Percentiles rank a stretch among this genome's conserved stretches.
Conservation (phyloP, 1,284 basidiomycete genomes). For the Coniferiporia sulphurascens region DNA sequence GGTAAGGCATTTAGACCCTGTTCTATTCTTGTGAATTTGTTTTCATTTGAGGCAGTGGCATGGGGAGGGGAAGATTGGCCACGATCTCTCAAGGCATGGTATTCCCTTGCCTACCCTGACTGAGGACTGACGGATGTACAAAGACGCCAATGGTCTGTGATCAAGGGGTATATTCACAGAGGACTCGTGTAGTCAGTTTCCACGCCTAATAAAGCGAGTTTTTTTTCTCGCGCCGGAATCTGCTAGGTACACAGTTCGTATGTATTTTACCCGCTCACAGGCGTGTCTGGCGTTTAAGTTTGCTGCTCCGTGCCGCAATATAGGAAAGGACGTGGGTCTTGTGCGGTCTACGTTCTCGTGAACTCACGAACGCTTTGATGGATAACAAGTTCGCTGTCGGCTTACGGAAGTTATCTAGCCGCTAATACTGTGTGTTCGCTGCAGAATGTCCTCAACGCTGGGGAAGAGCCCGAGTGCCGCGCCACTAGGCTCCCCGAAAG, state of each 20-base stretch:
- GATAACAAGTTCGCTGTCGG: background rate
- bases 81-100: conserved; percentile 4
- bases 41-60: background rate
- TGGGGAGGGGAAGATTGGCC: conserved; percentile 9
- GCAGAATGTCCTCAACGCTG: no score
- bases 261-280: conserved; percentile 10
- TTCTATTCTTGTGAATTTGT: conserved; percentile 7
- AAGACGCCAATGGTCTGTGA: conserved; percentile 6
- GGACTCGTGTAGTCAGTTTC: conserved; percentile 7
- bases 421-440: no score
- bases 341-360: conserved; percentile 16
- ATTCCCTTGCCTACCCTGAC: conserved; percentile 13
- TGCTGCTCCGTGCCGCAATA: background rate
- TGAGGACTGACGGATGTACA: conserved; percentile 6
- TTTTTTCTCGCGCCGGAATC: conserved; percentile 16
- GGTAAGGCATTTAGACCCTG: conserved; percentile 18
- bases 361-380: conserved; percentile 10
- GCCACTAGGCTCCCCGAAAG: background rate
- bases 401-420: no score
- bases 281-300: conserved; percentile 13
- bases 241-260: conserved; percentile 15
- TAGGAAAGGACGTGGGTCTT: conserved; percentile 1
- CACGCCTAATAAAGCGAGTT: conserved; percentile 4
- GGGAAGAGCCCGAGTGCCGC: no score
- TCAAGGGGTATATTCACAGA: conserved; percentile 1